Evolutionary conservation across 257 asterid species (phyloP).

Genomic region (Forsythia suspensa): DNA sequence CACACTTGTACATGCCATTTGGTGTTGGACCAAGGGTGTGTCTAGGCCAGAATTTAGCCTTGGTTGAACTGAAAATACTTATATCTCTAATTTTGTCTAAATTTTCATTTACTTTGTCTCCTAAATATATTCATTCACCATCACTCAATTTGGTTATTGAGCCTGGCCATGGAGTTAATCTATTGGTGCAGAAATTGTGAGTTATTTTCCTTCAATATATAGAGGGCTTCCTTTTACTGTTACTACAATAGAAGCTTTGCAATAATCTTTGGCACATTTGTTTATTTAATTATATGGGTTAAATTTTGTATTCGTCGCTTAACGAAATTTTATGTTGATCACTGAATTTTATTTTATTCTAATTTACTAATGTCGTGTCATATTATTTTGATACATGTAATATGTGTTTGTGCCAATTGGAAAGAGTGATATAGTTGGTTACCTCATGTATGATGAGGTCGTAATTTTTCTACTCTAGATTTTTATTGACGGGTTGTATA

Average conservation of each 20-base stretch:
- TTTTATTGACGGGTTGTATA: too few relatives aligned
- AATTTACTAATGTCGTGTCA: too few relatives aligned
- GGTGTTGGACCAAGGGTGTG: conserved; percentile 65
- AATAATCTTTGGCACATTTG: background rate
- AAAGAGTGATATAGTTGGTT: too few relatives aligned
- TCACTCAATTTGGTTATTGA: conserved; percentile 43
- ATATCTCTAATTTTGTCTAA: conserved; percentile 37
- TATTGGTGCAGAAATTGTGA: conserved; percentile 35
- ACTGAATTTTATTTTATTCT: too few relatives aligned
- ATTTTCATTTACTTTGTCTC: conserved; percentile 41
- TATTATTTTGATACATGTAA: too few relatives aligned
- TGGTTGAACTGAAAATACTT: conserved; percentile 50
- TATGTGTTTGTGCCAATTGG: too few relatives aligned
- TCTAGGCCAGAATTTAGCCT: conserved; percentile 51
- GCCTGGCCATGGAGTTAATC: conserved; percentile 50
- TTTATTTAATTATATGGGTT: background rate
- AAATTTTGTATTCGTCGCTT: too few relatives aligned
- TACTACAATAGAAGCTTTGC: background rate
- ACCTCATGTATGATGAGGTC: too few relatives aligned
- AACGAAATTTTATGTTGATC: background rate
- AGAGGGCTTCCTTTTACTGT: too few relatives aligned
- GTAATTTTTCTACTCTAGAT: too few relatives aligned
- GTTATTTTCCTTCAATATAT: background rate
- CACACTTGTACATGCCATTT: conserved; percentile 58
- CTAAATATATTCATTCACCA: conserved; percentile 53